Base-by-base conservation (phyloP, 2,329 filamentous ascomycete genomes). In the Aspergillus ustus region DNA sequence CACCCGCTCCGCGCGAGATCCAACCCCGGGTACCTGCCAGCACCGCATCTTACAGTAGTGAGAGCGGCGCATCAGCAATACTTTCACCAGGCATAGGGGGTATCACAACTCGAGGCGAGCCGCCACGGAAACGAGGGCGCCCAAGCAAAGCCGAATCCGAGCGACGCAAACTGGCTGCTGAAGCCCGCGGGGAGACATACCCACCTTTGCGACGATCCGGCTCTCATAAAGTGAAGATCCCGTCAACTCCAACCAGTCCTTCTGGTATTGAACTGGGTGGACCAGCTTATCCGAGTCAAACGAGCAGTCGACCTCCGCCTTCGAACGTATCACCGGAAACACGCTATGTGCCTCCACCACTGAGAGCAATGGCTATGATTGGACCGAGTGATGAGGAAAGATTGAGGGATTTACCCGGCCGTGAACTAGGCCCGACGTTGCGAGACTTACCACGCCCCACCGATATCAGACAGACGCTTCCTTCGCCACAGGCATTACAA, bases 91-190 rank as follows among this genome's bases (percentile, higher is more conserved):
- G 71, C 25, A 61, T 73, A 13, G 76, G 77, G 29, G 61, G 59
- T 28, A 44, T 66, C 6, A 43, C 63, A 20, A 46, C 63, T 22
- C 66, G 66, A 62, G 70, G 71, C 43, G 75, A 78, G 53, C 75
- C 73, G 37, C 76, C 72, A 57, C 71, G 75, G 49, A 79, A 79
- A 74, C 72, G 78, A 58, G 78, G 78, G n/a, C 75, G 78, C 17
- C 78, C 78, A 61, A 80, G 72, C 63, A 80, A 80, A 69, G 71
- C 70, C 37, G 78, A 80, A 62, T 70, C 73, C 3, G 77, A 78
- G 62, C 72, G 76, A 52, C 77, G 77, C 37, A 77, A 70, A 61
- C 69, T 72, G 25, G 71, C 69, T 49, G 76, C 77, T 44, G 75
- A 78, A 64, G 73, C 75, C 40, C 74, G 72, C 34, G 77, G 77